phyloP scores from a whole-genome alignment of 2,329 filamentous ascomycete species.

The Venturia nashicola region DNA sequence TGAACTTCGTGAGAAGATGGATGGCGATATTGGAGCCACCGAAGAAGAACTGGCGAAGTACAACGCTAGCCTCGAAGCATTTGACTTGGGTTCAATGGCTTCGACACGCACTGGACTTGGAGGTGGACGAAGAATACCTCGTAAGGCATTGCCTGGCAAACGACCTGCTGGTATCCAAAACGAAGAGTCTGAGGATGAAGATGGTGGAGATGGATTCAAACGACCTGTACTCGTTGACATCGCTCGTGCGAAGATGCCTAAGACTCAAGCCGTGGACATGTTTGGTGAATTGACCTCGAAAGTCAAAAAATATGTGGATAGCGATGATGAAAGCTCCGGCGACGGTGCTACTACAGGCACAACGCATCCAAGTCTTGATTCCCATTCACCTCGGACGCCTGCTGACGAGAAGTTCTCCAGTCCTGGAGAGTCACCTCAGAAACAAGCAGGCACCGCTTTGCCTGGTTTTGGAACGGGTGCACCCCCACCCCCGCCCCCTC shows the following conservation, averaged over 20 bases:
- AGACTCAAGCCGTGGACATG: slow-evolving; percentile 54
- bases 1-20: slow-evolving; percentile 91
- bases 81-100: slow-evolving; percentile 35
- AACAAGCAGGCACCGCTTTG: slow-evolving; percentile 15
- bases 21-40: slow-evolving; percentile 42
- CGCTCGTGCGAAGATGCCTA: slow-evolving; percentile 44
- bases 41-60: slow-evolving; percentile 28
- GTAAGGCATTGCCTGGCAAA: slow-evolving; percentile 19
- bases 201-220: slow-evolving; percentile 44
- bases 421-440: slow-evolving; percentile 15
- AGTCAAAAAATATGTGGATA: slow-evolving; percentile 59
- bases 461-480: slow-evolving; percentile 30
- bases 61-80: slow-evolving; percentile 19
- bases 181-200: slow-evolving; percentile 19
- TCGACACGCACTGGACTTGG: slow-evolving; percentile 1
- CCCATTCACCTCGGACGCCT: slow-evolving; percentile 55
- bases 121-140: slow-evolving; percentile 10
- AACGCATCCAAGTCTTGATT: slow-evolving; percentile 63
- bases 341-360: slow-evolving; percentile 63
- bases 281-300: slow-evolving; percentile 62
- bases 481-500: slow-evolving; percentile 18
- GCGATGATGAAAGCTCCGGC: slow-evolving; percentile 54
- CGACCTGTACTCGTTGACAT: slow-evolving; percentile 68
- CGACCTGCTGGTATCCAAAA: not conserved
- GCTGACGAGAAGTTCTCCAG: slow-evolving; percentile 46